These are phyloP conservation scores for Chionographis japonica DNA, from an alignment of 106 monocot species.

Conservation along the genomic window DNA sequence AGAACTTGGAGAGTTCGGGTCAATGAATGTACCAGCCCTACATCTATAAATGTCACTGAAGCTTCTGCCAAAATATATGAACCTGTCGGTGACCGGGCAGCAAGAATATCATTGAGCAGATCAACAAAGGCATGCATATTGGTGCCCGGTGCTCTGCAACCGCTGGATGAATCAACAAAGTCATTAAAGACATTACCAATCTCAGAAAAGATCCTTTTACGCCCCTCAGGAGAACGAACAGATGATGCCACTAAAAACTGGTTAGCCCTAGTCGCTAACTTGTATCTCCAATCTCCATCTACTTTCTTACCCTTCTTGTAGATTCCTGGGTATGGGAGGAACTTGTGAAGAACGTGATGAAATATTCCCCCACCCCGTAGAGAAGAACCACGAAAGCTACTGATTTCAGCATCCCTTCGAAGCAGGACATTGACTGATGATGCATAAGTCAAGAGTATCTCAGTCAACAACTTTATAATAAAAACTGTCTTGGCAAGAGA, in stretches of 20 bases:
- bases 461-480: slow-evolving; percentile 87
- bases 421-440: slow-evolving; percentile 84
- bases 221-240: slow-evolving; percentile 79
- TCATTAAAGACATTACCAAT: slow-evolving; percentile 55
- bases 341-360: slow-evolving; percentile 80
- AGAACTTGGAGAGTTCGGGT: slow-evolving; percentile 61
- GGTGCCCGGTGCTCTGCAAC: slow-evolving; percentile 41
- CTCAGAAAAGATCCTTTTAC: slow-evolving; percentile 87
- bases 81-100: slow-evolving; percentile 78
- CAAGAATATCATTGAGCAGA: slow-evolving; percentile 91
- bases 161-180: slow-evolving; percentile 50
- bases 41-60: slow-evolving; percentile 93
- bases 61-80: slow-evolving; percentile 85
- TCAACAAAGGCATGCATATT: slow-evolving; percentile 78
- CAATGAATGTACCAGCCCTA: slow-evolving; percentile 72
- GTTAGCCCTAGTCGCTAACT: slow-evolving; percentile 75
- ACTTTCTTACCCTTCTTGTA: slow-evolving; percentile 82
- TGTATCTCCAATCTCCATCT: slow-evolving; percentile 95
- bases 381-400: slow-evolving; percentile 36
- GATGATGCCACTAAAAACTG: slow-evolving; percentile 93
- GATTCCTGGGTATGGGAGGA: slow-evolving; percentile 66
- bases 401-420: slow-evolving; percentile 77
- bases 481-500: slow-evolving; percentile 91
- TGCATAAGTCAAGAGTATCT: slow-evolving; percentile 85
- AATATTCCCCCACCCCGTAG: slow-evolving; percentile 63